Evolutionary conservation across 139 green algal genomes (phyloP), one percentile per base, ranked within the genome.

Genomic region (Volvox africanus): DNA sequence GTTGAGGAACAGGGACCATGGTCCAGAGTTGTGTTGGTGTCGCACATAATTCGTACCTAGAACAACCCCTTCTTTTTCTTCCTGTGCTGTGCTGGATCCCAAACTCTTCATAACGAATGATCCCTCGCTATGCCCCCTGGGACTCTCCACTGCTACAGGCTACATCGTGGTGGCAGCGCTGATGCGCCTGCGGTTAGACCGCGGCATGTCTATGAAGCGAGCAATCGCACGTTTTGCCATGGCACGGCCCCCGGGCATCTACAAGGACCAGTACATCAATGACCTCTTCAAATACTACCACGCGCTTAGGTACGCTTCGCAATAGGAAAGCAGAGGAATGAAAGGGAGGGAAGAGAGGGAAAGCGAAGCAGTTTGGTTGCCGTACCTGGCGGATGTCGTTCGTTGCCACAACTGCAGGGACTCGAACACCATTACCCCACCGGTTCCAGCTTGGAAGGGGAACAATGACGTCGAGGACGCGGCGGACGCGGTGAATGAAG

Each of bases 181-280:
- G 61, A 89, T 95, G 88, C 92, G 94, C 17, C 87, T 95, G 61
- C 37, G 91, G 14, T 37, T 36, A 0, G 88, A 91, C 19, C 69
- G 90, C 30, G 83, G 81, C 61, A 94, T 93, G 62, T 92, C 44
- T 11, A 92, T 97, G 22, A 86, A 91, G 26, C 89, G 97, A 9
- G 92, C 92, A 0, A 20, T 99, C 5, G 61, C 88, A 21, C 28
- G 75, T 20, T 99, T 99, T 93, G 94, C 95, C 0, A 75, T 92
- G n/a, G 67, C 88, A 12, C 95, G 98, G 0, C 91, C 96, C 0
- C 98, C 98, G 0, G 98, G 98, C 87, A 99, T 99, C 89, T 99
- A 99, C 95, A 99, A 99, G 95, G 89, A 97, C 68, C 96, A 97
- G 55, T 99, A 99, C 93, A 96, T 99, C 44, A 91, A 95, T 24